Evolutionary conservation across 1,284 basidiomycete species (phyloP).

Genomic region (Coniophora puteana): DNA sequence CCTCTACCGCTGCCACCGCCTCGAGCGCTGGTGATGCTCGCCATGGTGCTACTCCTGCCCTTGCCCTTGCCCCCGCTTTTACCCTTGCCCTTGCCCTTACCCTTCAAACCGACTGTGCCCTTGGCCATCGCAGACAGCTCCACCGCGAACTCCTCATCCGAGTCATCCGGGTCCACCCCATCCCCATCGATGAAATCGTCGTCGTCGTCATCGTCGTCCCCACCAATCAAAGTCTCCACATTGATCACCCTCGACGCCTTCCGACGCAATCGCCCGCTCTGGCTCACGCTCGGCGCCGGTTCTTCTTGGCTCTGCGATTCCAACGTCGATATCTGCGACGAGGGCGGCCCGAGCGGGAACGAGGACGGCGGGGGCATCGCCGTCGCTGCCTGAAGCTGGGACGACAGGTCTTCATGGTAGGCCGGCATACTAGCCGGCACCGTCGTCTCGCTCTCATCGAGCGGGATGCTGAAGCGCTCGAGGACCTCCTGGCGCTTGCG

Average conservation of each 20-base stretch:
- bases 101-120: not conserved
- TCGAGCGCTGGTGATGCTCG: constrained; percentile 8
- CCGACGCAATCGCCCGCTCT: no score
- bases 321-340: no score
- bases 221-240: no score
- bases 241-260: no score
- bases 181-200: constrained; percentile 14
- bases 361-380: constrained; percentile 15
- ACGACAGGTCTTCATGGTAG: no score
- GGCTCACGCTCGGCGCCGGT: no score
- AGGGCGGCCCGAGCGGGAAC: no score
- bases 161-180: constrained; percentile 30
- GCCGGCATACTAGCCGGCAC: no score
- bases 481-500: constrained; percentile 76
- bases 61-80: constrained; percentile 37
- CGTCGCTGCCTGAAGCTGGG: constrained; percentile 13
- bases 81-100: constrained; percentile 30
- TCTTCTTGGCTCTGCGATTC: no score
- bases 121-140: constrained; percentile 25
- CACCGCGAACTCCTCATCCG: constrained; percentile 31
- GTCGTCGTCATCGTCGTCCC: constrained; percentile 27
- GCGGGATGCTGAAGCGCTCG: constrained; percentile 65
- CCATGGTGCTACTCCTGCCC: constrained; percentile 20
- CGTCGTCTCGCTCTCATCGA: no score
- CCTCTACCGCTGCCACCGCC: no score